Conservation (phyloP, 805 yeast genomes). For the Suhomyces faveliae region DNA sequence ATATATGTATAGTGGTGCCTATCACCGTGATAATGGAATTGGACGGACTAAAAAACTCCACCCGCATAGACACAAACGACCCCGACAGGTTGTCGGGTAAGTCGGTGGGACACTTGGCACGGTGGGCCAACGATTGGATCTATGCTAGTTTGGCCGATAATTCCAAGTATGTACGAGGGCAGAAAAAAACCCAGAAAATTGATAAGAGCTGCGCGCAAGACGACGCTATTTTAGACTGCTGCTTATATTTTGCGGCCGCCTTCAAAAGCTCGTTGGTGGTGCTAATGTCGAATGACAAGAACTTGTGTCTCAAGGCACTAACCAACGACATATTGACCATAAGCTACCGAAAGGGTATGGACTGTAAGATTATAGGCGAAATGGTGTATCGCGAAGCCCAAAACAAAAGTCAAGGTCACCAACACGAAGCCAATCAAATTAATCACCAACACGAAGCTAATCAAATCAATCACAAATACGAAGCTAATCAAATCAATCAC, state of each 20-base stretch:
- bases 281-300: slow-evolving; percentile 77
- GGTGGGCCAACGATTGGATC: slow-evolving; percentile 80
- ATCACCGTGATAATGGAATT: slow-evolving; percentile 67
- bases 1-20: slow-evolving; percentile 64
- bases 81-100: slow-evolving; percentile 17
- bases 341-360: slow-evolving; percentile 46
- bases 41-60: slow-evolving; percentile 71
- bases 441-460: too few species aligned
- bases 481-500: too few species aligned
- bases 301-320: slow-evolving; percentile 76
- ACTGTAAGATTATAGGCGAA: slow-evolving; percentile 41
- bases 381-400: slow-evolving; percentile 35
- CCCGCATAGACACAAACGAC: slow-evolving; percentile 12
- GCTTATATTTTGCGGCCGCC: slow-evolving; percentile 55
- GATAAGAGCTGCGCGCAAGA: slow-evolving; percentile 55
- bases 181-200: slow-evolving; percentile 53
- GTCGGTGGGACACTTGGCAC: slow-evolving; percentile 56
- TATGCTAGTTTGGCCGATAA: slow-evolving; percentile 54
- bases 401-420: slow-evolving; percentile 18
- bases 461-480: too few species aligned
- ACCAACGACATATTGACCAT: slow-evolving; percentile 66
- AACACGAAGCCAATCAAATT: too few species aligned
- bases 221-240: slow-evolving; percentile 84
- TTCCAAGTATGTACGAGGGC: slow-evolving; percentile 59
- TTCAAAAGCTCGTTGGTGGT: slow-evolving; percentile 45